These are phyloP conservation scores for Pseudogymnoascus sp. DNA, from an alignment of 2,329 filamentous ascomycete genomes.

Conservation along the genomic window DNA sequence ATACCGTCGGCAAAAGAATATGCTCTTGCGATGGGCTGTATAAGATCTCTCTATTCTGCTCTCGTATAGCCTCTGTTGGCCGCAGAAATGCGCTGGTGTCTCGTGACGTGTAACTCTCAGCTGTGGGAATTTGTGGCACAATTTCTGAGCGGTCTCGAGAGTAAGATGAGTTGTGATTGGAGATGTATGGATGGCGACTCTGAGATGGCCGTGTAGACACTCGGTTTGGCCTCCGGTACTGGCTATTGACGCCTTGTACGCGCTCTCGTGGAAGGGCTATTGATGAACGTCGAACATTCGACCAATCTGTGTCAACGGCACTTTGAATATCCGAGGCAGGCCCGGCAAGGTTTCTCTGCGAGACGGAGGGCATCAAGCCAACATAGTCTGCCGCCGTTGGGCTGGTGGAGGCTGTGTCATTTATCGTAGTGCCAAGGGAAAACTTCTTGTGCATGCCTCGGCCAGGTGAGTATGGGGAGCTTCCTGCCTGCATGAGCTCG, in stretches of 20 bases:
- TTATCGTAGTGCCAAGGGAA: constrained; percentile 1
- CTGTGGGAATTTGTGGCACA: background rate
- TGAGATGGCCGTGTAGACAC: background rate
- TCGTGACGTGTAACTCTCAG: background rate
- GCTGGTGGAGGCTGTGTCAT: background rate
- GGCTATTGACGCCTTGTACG: background rate
- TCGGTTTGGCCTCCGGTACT: background rate
- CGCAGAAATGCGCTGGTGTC: background rate
- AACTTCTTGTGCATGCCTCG: background rate
- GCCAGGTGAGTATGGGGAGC: background rate
- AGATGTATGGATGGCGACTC: background rate
- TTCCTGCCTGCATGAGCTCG: background rate
- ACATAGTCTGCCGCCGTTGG: background rate
- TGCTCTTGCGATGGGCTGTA: background rate
- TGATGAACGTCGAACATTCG: background rate
- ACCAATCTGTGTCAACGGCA: background rate
- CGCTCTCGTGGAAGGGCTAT: background rate
- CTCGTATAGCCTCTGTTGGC: background rate
- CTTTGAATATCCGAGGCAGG: background rate
- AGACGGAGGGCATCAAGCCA: background rate
- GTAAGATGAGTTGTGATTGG: background rate
- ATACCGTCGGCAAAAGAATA: background rate
- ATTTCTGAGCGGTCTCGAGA: background rate
- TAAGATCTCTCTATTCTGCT: background rate
- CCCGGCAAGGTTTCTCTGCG: background rate